Evolutionary conservation across 192 early-diverging fungal genomes (phyloP).

Genomic region (Podila epicladia): DNA sequence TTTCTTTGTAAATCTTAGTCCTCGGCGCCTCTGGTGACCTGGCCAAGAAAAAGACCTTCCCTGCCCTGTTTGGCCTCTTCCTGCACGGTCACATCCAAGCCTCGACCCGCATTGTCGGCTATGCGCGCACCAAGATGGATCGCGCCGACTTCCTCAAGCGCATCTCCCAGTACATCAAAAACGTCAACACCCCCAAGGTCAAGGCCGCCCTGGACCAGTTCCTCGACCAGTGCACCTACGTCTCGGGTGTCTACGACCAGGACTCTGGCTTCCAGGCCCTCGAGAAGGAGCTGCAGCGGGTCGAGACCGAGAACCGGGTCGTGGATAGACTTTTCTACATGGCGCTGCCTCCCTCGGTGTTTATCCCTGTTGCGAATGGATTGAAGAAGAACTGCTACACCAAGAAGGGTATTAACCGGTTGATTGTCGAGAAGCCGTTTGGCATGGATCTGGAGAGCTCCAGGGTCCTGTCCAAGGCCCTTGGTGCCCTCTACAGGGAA

Average conservation of each 20-base stretch:
- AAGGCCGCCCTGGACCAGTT: conserved; percentile 70
- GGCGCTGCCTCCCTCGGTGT: conserved; percentile 91
- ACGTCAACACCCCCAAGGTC: conserved; percentile 55
- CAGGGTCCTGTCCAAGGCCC: conserved; percentile 66
- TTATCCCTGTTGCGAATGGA: conserved; percentile 81
- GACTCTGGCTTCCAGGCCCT: conserved; percentile 72
- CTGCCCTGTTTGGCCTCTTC: conserved; percentile 91
- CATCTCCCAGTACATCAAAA: conserved; percentile 72
- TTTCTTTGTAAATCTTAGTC: conserved; percentile 46
- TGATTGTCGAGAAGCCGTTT: conserved; percentile 95
- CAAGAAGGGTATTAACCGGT: conserved; percentile 72
- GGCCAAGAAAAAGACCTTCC: conserved; percentile 97
- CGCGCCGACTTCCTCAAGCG: conserved; percentile 81
- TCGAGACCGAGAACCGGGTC: conserved; percentile 58
- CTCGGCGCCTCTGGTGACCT: conserved; percentile 91
- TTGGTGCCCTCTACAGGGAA: conserved; percentile 84
- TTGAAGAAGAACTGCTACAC: conserved; percentile 77
- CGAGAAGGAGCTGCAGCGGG: conserved; percentile 64
- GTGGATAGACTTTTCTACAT: conserved; percentile 78
- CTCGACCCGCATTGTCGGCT: conserved; percentile 84
- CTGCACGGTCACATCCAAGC: conserved; percentile 78
- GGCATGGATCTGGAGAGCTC: conserved; percentile 87
- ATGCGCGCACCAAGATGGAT: conserved; percentile 88
- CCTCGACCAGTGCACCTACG: conserved; percentile 75
- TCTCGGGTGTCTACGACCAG: conserved; percentile 86